phyloP scores from a whole-genome alignment of 73 alveolate species.

The Paraurostyla sp. region DNA sequence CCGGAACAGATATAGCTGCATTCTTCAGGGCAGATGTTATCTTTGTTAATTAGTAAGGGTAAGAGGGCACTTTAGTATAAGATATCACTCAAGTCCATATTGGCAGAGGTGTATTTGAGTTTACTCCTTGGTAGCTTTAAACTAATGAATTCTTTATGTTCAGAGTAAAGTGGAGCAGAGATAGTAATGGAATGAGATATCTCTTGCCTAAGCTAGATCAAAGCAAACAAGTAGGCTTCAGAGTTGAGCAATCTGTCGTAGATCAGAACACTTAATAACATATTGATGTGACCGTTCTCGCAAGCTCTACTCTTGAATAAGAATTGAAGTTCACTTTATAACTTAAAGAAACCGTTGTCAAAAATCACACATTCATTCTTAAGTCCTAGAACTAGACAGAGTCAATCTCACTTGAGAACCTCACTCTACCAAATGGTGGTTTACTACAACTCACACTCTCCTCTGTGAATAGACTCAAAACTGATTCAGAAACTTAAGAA shows the following conservation, averaged over 20 bases:
- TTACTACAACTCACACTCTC: neutral
- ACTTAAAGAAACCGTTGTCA: neutral
- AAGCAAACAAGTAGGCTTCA: neutral
- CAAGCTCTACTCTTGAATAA: neutral
- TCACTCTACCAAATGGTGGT: neutral
- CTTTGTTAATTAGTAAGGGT: neutral
- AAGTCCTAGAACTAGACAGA: neutral
- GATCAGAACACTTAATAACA: neutral
- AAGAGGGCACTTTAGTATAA: neutral
- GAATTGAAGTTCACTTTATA: neutral
- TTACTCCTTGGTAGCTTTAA: neutral
- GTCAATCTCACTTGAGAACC: too few species aligned
- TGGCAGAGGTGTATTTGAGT: neutral
- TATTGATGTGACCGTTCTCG: neutral
- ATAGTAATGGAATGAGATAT: neutral
- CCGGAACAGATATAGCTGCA: conserved; percentile 13
- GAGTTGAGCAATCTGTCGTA: neutral
- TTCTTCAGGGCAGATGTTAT: neutral
- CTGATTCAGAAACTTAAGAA: neutral
- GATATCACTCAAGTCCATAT: neutral
- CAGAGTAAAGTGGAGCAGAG: conserved; percentile 4
- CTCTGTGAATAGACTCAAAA: neutral
- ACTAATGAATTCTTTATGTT: neutral
- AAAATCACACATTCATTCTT: neutral
- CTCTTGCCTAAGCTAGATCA: neutral